These are phyloP conservation scores for Epichloe typhina DNA, from an alignment of 2,329 filamentous ascomycete species.

Conservation along the genomic window DNA sequence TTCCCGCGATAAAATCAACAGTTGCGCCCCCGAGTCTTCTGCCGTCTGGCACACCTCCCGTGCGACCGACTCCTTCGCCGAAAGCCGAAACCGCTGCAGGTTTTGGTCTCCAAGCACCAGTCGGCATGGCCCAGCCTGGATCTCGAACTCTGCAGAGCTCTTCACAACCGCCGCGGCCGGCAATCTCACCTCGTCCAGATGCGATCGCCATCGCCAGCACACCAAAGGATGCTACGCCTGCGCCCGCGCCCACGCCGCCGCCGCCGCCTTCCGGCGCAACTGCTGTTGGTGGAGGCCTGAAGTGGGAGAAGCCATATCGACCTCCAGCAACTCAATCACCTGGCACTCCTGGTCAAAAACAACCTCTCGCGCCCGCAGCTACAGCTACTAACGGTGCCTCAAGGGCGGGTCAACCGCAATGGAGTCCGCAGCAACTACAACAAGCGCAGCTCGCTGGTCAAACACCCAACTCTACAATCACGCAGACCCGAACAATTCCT, in stretches of 20 bases:
- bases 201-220: conserved; percentile 12
- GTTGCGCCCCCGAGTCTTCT: conserved; percentile 18
- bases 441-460: background rate
- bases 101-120: conserved; percentile 25
- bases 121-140: conserved; percentile 18
- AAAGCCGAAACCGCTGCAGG: conserved; percentile 17
- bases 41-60: conserved; percentile 15
- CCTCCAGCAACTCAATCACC: conserved; percentile 15
- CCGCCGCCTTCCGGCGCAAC: background rate
- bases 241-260: conserved; percentile 4
- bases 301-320: conserved; percentile 30
- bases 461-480: background rate
- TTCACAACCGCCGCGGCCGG: conserved; percentile 17
- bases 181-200: conserved; percentile 23
- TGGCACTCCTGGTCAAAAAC: conserved; percentile 8
- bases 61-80: conserved; percentile 16
- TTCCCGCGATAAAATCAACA: conserved; percentile 11
- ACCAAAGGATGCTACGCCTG: conserved; percentile 14
- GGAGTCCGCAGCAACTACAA: conserved; percentile 8
- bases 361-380: conserved; percentile 3
- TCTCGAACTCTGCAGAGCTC: conserved; percentile 20
- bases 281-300: conserved; percentile 12
- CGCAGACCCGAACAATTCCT: conserved; percentile 11
- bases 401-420: conserved; percentile 5
- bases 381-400: background rate